Base-by-base conservation (phyloP, 345 rosid species). In the Eucalyptus lansdowneana region DNA sequence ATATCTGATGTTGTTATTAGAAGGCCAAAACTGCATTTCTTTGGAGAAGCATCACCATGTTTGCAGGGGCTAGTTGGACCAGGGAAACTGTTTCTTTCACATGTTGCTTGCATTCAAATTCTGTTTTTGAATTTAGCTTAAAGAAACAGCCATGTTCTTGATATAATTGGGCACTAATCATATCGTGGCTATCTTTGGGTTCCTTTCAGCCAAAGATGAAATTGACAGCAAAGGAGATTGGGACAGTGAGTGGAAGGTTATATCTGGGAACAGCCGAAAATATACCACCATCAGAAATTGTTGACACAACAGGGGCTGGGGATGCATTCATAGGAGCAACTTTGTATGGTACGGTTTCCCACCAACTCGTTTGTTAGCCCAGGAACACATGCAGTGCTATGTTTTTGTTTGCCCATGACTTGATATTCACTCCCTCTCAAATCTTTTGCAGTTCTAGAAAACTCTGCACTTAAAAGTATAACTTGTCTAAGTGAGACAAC, bases 291-390 rank as follows among this genome's bases (percentile, higher is more conserved):
- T 91, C 94, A 6, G 97, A 98, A 89, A 95, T 96, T 89, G 83
- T 96, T 54, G 99, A 98, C 87, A 96, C 99, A 87, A 98, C 98
- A 3, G 99, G 99, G 47, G 99, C 98, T 7, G 98, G 99, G 53
- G 99, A 98, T 93, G 99, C 99, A 29, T 98, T 98, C 88, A 93
- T 94, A 69, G 98, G 99, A 91, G 97, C 98, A 87, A 88, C 95
- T 81, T 93, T 97, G 69, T 98, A 95, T 91, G 97, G 99, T 96
- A 92, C 34, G 91, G 88, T 86, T 49, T n/a, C 45, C 50, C 89
- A 42, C 25, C 21, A 27, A 14, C 45, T 53, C 14, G 8, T 50
- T 80, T 25, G 45, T 62, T 22, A 80, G 12, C 45, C 7, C 45
- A 10, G 19, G 34, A 86, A 86, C 56, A 34, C 42, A 8, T 50